Evolutionary conservation across 2,329 filamentous ascomycete species (phyloP).

Genomic region (Amphichorda felina): DNA sequence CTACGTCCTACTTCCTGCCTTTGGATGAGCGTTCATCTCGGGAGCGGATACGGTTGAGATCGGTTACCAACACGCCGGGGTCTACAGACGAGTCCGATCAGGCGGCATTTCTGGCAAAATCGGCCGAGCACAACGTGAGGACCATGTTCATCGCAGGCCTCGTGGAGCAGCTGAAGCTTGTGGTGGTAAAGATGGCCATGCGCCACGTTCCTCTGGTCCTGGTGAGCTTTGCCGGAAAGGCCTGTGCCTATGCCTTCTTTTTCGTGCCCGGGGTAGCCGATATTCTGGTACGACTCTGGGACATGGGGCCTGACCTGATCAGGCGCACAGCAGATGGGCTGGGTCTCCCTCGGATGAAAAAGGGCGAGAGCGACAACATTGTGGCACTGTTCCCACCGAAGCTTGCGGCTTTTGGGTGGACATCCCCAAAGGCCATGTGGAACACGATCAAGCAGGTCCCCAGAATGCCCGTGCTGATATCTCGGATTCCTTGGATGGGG

Average conservation of each 20-base stretch:
- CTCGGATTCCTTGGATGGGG: conserved; percentile 72
- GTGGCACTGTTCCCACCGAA: conserved; percentile 56
- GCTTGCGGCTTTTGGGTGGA: conserved; percentile 47
- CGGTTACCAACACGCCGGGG: conserved; percentile 37
- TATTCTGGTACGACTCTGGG: conserved; percentile 73
- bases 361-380: conserved; percentile 51
- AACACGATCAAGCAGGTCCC: conserved; percentile 53
- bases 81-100: conserved; percentile 60
- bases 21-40: conserved; percentile 40
- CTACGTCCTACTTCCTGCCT: conserved; percentile 55
- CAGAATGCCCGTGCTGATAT: conserved; percentile 52
- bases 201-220: conserved; percentile 54
- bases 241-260: conserved; percentile 86
- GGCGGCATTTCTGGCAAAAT: conserved; percentile 40
- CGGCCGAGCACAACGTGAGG: conserved; percentile 77
- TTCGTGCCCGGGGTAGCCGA: conserved; percentile 82
- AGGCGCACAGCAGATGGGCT: conserved; percentile 62
- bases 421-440: conserved; percentile 34
- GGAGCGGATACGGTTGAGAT: conserved; percentile 30
- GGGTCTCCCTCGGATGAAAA: conserved; percentile 44
- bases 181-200: conserved; percentile 81
- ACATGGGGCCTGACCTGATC: conserved; percentile 54
- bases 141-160: conserved; percentile 80
- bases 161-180: conserved; percentile 70
- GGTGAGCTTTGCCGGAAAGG: conserved; percentile 81